These are phyloP conservation scores for Pulicaria dysenterica DNA, from an alignment of 129 eudicot genomes.

Conservation along the genomic window DNA sequence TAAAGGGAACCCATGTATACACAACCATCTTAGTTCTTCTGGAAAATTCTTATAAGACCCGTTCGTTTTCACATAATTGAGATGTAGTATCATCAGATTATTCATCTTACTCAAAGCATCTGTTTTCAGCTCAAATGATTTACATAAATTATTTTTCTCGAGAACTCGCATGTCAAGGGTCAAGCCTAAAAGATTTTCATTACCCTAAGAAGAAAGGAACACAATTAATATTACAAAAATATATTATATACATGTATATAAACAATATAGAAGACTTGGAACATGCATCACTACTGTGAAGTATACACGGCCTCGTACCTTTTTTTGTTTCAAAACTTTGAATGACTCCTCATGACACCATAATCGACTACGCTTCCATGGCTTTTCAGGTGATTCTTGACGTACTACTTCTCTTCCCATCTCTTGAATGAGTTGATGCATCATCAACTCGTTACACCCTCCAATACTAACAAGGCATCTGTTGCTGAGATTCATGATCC, in stretches of 20 bases:
- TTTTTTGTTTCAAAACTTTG: slow-evolving; percentile 29
- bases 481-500: slow-evolving; percentile 36
- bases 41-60: slow-evolving; percentile 29
- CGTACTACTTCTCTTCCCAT: slow-evolving; percentile 37
- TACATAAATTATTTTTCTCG: background rate
- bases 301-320: slow-evolving; percentile 24
- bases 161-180: slow-evolving; percentile 27
- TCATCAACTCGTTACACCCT: slow-evolving; percentile 1
- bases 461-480: slow-evolving; percentile 31
- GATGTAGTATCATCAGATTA: slow-evolving; percentile 28
- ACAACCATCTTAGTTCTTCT: slow-evolving; percentile 29
- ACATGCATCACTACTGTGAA: too few species aligned
- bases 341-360: slow-evolving; percentile 38
- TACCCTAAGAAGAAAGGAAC: slow-evolving; percentile 34
- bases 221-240: background rate
- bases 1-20: slow-evolving; percentile 30
- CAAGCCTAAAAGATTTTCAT: slow-evolving; percentile 30
- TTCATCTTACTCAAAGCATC: slow-evolving; percentile 22
- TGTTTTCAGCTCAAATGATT: slow-evolving; percentile 2
- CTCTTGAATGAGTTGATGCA: slow-evolving; percentile 39
- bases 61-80: slow-evolving; percentile 1
- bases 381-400: slow-evolving; percentile 32
- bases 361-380: slow-evolving; percentile 35
- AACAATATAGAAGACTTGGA: background rate
- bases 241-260: background rate